Evolutionary conservation across 371 early-diverging fungal species (phyloP).

Genomic region (Thermomucor indicae-seudaticae): DNA sequence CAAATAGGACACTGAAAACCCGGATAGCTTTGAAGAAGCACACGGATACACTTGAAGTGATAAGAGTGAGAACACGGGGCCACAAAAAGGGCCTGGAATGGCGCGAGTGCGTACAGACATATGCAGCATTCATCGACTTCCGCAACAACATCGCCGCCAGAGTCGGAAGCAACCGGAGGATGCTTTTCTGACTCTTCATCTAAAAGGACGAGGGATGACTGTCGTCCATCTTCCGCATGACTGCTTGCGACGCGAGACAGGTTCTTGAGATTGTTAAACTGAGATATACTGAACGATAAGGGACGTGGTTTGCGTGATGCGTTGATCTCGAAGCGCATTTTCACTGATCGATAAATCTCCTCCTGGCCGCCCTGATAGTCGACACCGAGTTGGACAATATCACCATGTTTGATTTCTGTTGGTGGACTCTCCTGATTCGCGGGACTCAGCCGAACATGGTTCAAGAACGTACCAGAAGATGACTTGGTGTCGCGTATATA

Average conservation of each 20-base stretch:
- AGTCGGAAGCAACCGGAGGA: background rate
- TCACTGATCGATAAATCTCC: constrained; percentile 74
- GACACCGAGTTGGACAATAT: constrained; percentile 92
- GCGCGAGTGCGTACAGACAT: constrained; percentile 86
- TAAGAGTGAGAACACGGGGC: constrained; percentile 94
- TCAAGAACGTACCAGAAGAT: constrained; percentile 96
- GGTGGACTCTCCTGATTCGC: constrained; percentile 85
- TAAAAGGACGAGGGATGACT: constrained; percentile 1
- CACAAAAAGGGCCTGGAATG: constrained; percentile 91
- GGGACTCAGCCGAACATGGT: constrained; percentile 86
- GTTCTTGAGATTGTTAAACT: constrained; percentile 35
- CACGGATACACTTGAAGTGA: constrained; percentile 92
- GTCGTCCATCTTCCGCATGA: background rate
- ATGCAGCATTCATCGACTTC: constrained; percentile 89
- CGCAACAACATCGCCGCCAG: constrained; percentile 2
- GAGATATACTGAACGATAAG: constrained; percentile 32
- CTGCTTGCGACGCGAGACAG: constrained; percentile 16
- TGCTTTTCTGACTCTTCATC: background rate
- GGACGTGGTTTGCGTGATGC: constrained; percentile 28
- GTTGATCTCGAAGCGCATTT: constrained; percentile 73
- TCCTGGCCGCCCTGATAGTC: constrained; percentile 91
- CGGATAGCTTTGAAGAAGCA: constrained; percentile 66
- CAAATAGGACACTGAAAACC: constrained; percentile 96
- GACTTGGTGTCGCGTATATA: constrained; percentile 91
- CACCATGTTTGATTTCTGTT: constrained; percentile 85